Conservation (phyloP, 2,329 filamentous ascomycete species). For the Neopestalotiopsis clavispora region DNA sequence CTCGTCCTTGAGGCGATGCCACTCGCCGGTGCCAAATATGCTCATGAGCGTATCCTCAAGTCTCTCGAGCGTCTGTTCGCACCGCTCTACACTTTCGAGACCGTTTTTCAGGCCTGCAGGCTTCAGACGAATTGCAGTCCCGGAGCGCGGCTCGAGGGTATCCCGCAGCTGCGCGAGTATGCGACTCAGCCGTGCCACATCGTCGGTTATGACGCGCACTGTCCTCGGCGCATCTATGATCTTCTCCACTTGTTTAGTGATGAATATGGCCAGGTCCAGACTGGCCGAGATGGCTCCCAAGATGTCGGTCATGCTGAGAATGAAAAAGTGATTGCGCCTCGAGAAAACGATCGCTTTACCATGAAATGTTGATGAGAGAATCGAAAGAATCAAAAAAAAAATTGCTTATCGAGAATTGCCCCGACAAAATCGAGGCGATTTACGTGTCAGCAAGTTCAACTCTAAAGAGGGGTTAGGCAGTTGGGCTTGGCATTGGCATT, state of each 20-base stretch:
- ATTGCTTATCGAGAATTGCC: too few relatives aligned
- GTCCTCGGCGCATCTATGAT: conserved; percentile 1
- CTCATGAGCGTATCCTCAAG: neutral
- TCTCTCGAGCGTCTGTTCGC: neutral
- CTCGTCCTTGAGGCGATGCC: neutral
- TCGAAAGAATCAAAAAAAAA: too few relatives aligned
- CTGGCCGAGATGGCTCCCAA: conserved; percentile 8
- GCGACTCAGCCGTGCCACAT: neutral
- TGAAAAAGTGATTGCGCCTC: too few relatives aligned
- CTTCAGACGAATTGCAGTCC: neutral
- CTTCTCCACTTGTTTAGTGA: conserved; percentile 11
- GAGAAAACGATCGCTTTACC: too few relatives aligned
- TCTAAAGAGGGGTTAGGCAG: too few relatives aligned
- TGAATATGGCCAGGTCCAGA: conserved; percentile 13
- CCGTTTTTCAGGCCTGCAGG: neutral
- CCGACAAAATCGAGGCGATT: too few relatives aligned
- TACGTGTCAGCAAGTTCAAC: too few relatives aligned
- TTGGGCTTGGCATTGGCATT: too few relatives aligned
- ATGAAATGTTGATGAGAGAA: too few relatives aligned
- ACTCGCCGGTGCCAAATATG: neutral
- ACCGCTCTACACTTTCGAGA: neutral
- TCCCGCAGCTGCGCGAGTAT: conserved; percentile 4
- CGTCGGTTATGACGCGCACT: conserved; percentile 11
- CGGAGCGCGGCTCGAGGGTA: neutral
- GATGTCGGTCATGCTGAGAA: conserved; percentile 7